A percentile compares a stretch with the other conserved stretches of the same genome.
Conservation (phyloP, 2,329 filamentous ascomycete genomes). For the Penicillium hesseltinei region DNA sequence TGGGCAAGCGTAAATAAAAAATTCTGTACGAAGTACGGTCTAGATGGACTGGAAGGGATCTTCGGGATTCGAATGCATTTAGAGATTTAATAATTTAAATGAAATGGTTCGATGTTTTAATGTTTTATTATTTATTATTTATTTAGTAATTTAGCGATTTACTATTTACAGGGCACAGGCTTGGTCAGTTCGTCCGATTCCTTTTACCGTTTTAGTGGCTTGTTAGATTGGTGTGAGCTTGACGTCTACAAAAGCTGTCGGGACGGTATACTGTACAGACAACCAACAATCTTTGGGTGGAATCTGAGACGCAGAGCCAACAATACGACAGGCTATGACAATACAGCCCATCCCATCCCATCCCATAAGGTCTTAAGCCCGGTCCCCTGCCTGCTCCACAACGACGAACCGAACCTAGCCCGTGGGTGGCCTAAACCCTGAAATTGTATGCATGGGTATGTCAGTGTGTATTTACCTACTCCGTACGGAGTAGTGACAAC, state of each 20-base stretch:
- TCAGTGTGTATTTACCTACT: neutral
- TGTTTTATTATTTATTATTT: too few species aligned
- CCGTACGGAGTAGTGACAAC: neutral
- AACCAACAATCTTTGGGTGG: neutral
- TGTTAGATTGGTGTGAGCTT: neutral
- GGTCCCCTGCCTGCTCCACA: neutral
- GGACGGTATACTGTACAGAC: neutral
- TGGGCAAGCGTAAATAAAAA: too few species aligned
- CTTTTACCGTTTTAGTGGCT: too few species aligned
- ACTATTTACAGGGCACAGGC: too few species aligned
- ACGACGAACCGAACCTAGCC: neutral
- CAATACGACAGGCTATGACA: neutral
- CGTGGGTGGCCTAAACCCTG: neutral
- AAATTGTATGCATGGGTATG: neutral
- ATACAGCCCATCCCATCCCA: too few species aligned
- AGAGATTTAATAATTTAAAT: too few species aligned
- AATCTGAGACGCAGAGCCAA: neutral
- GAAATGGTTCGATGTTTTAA: too few species aligned
- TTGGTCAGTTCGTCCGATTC: too few species aligned
- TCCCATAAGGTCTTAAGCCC: neutral
- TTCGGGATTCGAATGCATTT: too few species aligned
- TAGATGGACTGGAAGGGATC: too few species aligned
- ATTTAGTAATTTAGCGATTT: too few species aligned
- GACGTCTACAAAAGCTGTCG: neutral
- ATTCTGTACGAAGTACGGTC: too few species aligned